Percentiles rank a stretch among this genome's conserved stretches.
Conservation (phyloP, 1,284 basidiomycete species). For the Sphagnurus paluster region DNA sequence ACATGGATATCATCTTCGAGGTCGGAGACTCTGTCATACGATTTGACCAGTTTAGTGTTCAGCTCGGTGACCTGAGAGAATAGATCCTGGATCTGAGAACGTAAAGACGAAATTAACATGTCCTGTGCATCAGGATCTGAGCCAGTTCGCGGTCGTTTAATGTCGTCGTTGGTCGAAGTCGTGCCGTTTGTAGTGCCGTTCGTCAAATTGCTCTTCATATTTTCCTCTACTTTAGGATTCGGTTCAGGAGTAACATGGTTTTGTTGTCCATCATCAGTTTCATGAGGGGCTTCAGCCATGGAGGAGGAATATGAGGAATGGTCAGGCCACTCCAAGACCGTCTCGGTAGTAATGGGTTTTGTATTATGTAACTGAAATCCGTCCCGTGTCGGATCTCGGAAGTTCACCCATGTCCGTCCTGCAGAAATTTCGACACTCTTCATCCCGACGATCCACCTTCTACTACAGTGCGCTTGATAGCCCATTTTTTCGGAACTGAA, state of each 20-base stretch:
- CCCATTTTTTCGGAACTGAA: too few relatives aligned
- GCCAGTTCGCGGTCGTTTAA: conserved; percentile 17
- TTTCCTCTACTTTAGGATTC: conserved; percentile 3
- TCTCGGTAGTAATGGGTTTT: background rate
- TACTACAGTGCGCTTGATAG: too few relatives aligned
- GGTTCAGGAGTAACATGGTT: background rate
- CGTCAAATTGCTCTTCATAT: conserved; percentile 14
- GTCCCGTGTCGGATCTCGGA: background rate
- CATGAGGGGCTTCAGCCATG: conserved; percentile 13
- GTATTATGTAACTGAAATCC: background rate
- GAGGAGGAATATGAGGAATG: background rate
- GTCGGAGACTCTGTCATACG: conserved; percentile 90
- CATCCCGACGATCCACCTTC: too few relatives aligned
- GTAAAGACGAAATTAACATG: conserved; percentile 76
- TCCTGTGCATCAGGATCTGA: conserved; percentile 62
- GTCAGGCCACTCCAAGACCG: background rate
- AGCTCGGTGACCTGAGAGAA: conserved; percentile 89
- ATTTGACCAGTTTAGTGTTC: conserved; percentile 89
- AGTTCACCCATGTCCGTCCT: too few relatives aligned
- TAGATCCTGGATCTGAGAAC: conserved; percentile 82
- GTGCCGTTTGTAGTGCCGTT: background rate
- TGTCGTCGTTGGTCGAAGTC: conserved; percentile 5
- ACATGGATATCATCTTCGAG: conserved; percentile 90
- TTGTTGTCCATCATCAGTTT: conserved; percentile 10
- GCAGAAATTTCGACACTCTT: too few relatives aligned